These are phyloP conservation scores for Suillus hirtellus DNA, from an alignment of 768 basidiomycete genomes.

Conservation along the genomic window DNA sequence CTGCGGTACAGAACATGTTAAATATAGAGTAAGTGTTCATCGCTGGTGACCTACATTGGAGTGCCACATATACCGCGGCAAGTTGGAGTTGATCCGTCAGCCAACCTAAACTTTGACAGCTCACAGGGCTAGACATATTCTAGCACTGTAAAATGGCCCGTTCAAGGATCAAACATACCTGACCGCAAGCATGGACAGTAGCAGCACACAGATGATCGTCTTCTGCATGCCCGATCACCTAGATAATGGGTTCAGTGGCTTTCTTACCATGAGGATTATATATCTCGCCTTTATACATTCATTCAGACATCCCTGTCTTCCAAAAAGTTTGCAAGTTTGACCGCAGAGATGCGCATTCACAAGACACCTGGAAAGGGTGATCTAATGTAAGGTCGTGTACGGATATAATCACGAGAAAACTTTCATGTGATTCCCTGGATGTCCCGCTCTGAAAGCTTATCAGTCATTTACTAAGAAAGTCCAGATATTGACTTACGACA, in stretches of 20 bases:
- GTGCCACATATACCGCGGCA: constrained; percentile 45
- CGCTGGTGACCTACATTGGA: constrained; percentile 35
- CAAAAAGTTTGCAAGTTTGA: constrained; percentile 44
- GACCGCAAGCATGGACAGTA: constrained; percentile 53
- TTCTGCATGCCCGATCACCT: constrained; percentile 50
- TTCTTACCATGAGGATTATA: neutral
- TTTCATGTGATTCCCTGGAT: constrained; percentile 53
- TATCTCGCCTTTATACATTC: constrained; percentile 51
- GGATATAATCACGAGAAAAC: constrained; percentile 15
- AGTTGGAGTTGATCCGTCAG: constrained; percentile 35
- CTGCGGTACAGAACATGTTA: constrained; percentile 29
- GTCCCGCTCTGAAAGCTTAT: constrained; percentile 50
- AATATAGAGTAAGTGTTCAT: neutral
- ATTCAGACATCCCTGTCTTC: constrained; percentile 50
- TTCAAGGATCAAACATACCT: constrained; percentile 33
- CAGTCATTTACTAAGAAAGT: neutral
- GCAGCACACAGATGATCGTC: constrained; percentile 57
- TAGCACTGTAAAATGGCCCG: neutral
- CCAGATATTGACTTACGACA: constrained; percentile 40
- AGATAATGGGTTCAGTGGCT: neutral
- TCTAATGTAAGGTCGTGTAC: neutral
- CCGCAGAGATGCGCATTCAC: constrained; percentile 56
- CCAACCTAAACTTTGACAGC: constrained; percentile 31
- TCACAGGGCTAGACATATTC: constrained; percentile 40
- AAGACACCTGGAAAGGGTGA: constrained; percentile 43